Evolutionary conservation across 495 filamentous ascomycete genomes (phyloP).

Genomic region (Cenococcum geophilum): DNA sequence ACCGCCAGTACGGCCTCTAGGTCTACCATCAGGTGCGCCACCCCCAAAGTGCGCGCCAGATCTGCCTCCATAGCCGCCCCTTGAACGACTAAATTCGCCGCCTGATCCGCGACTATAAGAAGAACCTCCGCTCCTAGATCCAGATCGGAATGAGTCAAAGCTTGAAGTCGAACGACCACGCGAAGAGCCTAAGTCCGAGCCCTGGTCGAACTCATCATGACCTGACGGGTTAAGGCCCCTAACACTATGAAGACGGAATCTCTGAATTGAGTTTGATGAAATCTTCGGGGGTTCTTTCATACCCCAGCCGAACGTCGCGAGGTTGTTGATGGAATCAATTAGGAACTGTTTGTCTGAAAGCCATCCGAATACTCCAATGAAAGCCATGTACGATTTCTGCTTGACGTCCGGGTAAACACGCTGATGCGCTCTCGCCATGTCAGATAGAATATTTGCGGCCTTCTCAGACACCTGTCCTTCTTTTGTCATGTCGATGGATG

Average conservation of each 20-base stretch:
- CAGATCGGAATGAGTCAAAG: too few species aligned
- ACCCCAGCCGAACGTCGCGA: slow-evolving; percentile 12
- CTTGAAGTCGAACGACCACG: neutral
- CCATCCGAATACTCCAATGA: slow-evolving; percentile 4
- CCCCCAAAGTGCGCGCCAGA: neutral
- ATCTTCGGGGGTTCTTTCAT: slow-evolving; percentile 8
- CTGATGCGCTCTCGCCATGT: slow-evolving; percentile 36
- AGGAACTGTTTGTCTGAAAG: slow-evolving; percentile 6
- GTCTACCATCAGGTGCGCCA: neutral
- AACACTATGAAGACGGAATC: neutral
- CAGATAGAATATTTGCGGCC: slow-evolving; percentile 39
- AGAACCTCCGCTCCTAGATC: neutral
- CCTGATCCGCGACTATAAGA: neutral
- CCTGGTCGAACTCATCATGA: neutral
- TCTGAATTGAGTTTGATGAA: neutral
- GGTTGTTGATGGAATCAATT: slow-evolving; percentile 6
- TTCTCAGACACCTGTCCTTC: slow-evolving; percentile 36
- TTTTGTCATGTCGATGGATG: slow-evolving; percentile 49
- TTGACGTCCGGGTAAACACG: slow-evolving; percentile 37
- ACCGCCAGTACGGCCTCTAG: neutral
- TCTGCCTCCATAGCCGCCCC: neutral
- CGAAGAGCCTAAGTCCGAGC: neutral
- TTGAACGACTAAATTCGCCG: neutral
- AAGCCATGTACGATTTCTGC: slow-evolving; percentile 6
- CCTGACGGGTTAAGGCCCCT: neutral